Evolutionary conservation across 345 rosid species (phyloP).

Genomic region (Gossypium ekmanianum): DNA sequence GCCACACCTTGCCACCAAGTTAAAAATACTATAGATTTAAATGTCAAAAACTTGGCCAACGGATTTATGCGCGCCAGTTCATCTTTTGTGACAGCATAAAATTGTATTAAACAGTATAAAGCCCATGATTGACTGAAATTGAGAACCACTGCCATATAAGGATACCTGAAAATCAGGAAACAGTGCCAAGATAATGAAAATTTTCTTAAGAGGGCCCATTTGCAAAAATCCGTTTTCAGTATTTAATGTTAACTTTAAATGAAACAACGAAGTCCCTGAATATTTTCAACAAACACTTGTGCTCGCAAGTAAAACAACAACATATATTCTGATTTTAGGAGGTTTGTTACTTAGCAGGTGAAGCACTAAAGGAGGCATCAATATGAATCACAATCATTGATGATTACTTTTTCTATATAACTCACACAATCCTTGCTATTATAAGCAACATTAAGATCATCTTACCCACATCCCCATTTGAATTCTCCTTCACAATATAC

Average conservation of each 20-base stretch:
- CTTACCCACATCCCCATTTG: slow-evolving; percentile 89
- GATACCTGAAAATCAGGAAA: slow-evolving; percentile 63
- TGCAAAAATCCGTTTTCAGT: neutral
- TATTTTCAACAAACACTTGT: neutral
- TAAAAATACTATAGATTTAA: slow-evolving; percentile 92
- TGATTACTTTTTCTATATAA: neutral
- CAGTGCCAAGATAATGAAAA: slow-evolving; percentile 14
- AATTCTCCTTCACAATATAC: slow-evolving; percentile 99
- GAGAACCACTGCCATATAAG: slow-evolving; percentile 90
- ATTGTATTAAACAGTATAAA: slow-evolving; percentile 92
- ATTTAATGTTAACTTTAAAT: neutral
- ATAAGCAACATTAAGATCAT: slow-evolving; percentile 9
- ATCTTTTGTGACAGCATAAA: slow-evolving; percentile 79
- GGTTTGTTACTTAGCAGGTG: neutral
- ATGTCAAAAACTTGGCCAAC: slow-evolving; percentile 83
- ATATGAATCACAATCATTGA: neutral
- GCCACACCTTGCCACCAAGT: slow-evolving; percentile 99
- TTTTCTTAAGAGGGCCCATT: neutral
- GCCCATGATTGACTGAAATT: slow-evolving; percentile 99
- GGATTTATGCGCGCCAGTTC: slow-evolving; percentile 91
- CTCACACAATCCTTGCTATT: neutral
- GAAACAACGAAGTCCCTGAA: neutral
- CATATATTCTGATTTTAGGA: neutral
- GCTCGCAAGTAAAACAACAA: slow-evolving; percentile 1
- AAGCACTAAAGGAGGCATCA: neutral